phyloP scores from a whole-genome alignment of 768 basidiomycete genomes.

The Suillus spraguei region DNA sequence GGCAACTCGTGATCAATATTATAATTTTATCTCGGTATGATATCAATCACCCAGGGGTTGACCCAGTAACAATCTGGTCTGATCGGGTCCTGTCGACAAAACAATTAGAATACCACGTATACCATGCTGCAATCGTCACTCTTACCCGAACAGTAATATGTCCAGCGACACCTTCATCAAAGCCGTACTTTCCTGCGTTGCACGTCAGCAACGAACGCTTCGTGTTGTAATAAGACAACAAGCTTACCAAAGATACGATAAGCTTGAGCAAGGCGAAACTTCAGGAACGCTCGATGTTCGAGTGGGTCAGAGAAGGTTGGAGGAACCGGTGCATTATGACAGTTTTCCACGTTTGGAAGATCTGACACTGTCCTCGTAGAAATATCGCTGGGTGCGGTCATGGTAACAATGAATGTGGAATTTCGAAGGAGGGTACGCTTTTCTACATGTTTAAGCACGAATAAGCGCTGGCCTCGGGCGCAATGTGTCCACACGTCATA shows the following conservation, averaged over 20 bases:
- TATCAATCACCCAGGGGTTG: constrained; percentile 43
- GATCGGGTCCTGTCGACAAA: constrained; percentile 38
- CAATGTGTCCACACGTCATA: too few relatives aligned
- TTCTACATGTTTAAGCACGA: too few relatives aligned
- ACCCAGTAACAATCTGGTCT: constrained; percentile 49
- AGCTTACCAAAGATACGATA: constrained; percentile 46
- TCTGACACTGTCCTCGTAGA: too few relatives aligned
- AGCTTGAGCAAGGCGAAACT: constrained; percentile 48
- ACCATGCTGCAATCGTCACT: not conserved
- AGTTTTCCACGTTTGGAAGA: too few relatives aligned
- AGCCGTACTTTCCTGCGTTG: constrained; percentile 36
- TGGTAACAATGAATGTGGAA: not conserved
- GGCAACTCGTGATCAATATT: not conserved
- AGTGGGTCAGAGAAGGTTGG: constrained; percentile 37
- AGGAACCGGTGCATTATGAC: too few relatives aligned
- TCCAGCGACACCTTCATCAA: constrained; percentile 50
- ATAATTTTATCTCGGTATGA: not conserved
- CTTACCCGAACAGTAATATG: constrained; percentile 49
- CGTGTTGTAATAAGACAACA: not conserved
- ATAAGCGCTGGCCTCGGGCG: too few relatives aligned
- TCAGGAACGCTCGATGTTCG: constrained; percentile 44
- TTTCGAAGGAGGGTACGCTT: not conserved
- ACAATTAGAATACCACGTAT: not conserved
- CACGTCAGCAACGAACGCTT: constrained; percentile 19
- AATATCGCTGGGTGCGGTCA: not conserved